phyloP scores from a whole-genome alignment of 306 rosid species.

The Senna siamea region DNA sequence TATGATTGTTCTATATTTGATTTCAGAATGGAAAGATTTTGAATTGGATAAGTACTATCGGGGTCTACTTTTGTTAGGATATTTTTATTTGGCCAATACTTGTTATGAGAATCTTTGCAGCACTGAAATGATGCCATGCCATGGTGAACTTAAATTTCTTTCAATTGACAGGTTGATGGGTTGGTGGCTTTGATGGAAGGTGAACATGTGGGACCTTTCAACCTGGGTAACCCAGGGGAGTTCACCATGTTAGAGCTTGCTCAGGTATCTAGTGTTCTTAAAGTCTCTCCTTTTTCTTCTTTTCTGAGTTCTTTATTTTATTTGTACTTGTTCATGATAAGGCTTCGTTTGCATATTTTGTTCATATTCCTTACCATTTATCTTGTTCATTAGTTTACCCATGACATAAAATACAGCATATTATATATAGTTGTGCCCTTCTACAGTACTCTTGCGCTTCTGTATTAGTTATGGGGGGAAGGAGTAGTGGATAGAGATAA shows the following conservation, averaged over 20 bases:
- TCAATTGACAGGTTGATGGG: conserved; percentile 74
- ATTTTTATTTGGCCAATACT: background rate
- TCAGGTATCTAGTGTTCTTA: conserved; percentile 56
- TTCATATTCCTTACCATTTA: background rate
- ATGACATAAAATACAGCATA: conserved; percentile 1
- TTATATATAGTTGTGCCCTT: conserved; percentile 14
- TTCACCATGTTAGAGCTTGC: conserved; percentile 98
- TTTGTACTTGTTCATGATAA: background rate
- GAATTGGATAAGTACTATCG: background rate
- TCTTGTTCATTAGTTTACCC: conserved; percentile 28
- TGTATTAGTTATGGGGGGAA: background rate
- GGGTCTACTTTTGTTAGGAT: conserved; percentile 12
- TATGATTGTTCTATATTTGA: background rate
- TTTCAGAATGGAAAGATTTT: conserved; percentile 4
- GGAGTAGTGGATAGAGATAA: conserved; percentile 1
- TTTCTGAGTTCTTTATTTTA: conserved; percentile 4
- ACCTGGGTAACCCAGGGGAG: conserved; percentile 96
- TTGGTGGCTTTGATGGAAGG: conserved; percentile 85
- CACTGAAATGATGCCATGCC: conserved; percentile 28
- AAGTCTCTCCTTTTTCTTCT: conserved; percentile 5
- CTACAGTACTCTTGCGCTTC: conserved; percentile 7
- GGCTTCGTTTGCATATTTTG: background rate
- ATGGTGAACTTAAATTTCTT: conserved; percentile 30
- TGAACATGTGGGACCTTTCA: conserved; percentile 97
- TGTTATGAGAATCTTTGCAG: conserved; percentile 15